Base-by-base conservation (phyloP, 2,329 filamentous ascomycete species). In the Orbilia quercus region DNA sequence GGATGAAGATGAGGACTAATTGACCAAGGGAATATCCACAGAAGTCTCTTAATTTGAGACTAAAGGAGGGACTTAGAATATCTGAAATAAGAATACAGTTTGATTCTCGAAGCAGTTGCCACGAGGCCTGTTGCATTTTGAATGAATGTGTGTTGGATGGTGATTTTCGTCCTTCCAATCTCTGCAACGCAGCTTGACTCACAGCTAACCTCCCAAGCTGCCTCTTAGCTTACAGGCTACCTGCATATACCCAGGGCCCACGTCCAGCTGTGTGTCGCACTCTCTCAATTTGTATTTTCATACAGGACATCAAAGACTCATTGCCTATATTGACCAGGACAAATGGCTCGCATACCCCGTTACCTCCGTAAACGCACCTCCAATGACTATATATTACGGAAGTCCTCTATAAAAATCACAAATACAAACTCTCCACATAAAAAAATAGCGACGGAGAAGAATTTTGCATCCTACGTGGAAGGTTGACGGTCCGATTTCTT, bases 171-270 rank as follows among this genome's bases (percentile, higher is more conserved):
- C 51, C 40, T 47, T 54, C 55, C 31, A 28, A 40, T 28, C 45
- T 66, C 22, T 40, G 55, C 64, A 69, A 69, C 64, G 47, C 55
- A 47, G 42, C 34, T 59, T 69, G 64, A 69, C 55, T 62, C 65
- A 73, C 22, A 51, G 36, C 23, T 12, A 36, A 18, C 16, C 12
- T 22, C 34, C 6, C 25, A 42, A 22, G 12, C n/a, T 34, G 48
- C n/a, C n/a, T n/a, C n/a, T n/a, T n/a, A n/a, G n/a, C 25, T 51
- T 16, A 51, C 38, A 50, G 34, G 42, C 14, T 40, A 31, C 38
- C 42, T 36, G 58, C 66, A 64, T 58, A 53, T 42, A 51, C 20
- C 50, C n/a, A n/a, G n/a, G n/a, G n/a, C n/a, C n/a, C n/a, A n/a
- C n/a, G n/a, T n/a, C n/a, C 22, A 34, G 42, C 51, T 40, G 18